Conservation (phyloP, 2,329 filamentous ascomycete genomes). For the Acephala macrosclerotiorum region DNA sequence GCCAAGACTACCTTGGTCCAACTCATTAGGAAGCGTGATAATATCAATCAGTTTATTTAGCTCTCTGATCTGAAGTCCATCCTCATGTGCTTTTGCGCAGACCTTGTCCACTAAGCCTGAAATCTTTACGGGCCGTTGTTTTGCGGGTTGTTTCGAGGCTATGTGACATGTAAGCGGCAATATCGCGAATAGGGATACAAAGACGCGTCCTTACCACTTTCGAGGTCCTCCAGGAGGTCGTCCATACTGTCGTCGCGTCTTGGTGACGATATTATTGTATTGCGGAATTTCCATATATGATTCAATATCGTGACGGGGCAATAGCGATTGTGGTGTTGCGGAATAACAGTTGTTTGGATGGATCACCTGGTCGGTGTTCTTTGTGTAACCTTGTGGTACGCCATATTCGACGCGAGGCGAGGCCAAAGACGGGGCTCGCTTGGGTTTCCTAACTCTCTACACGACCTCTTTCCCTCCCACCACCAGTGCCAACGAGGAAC, state of each 20-base stretch:
- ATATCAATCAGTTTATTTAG: constrained; percentile 72
- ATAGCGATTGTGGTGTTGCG: not conserved
- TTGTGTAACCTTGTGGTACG: not conserved
- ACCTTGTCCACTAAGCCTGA: constrained; percentile 70
- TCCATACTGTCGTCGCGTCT: not conserved
- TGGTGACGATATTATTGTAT: too few species aligned
- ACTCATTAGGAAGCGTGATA: constrained; percentile 68
- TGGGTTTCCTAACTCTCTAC: not conserved
- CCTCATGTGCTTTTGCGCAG: constrained; percentile 68
- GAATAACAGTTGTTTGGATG: not conserved
- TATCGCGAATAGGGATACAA: constrained; percentile 27
- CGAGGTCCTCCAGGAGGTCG: constrained; percentile 5
- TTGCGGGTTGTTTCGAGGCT: constrained; percentile 69
- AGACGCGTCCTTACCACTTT: constrained; percentile 38
- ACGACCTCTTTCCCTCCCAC: not conserved
- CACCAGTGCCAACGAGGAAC: not conserved
- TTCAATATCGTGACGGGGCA: not conserved
- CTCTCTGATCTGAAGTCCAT: constrained; percentile 67
- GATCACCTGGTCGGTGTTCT: not conserved
- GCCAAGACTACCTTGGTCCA: constrained; percentile 79
- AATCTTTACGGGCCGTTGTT: constrained; percentile 68
- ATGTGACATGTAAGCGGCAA: not conserved
- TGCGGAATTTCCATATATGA: not conserved
- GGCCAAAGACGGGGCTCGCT: not conserved
- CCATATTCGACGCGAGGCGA: not conserved